phyloP scores from a whole-genome alignment of 768 basidiomycete genomes.

The Mycena belliarum region DNA sequence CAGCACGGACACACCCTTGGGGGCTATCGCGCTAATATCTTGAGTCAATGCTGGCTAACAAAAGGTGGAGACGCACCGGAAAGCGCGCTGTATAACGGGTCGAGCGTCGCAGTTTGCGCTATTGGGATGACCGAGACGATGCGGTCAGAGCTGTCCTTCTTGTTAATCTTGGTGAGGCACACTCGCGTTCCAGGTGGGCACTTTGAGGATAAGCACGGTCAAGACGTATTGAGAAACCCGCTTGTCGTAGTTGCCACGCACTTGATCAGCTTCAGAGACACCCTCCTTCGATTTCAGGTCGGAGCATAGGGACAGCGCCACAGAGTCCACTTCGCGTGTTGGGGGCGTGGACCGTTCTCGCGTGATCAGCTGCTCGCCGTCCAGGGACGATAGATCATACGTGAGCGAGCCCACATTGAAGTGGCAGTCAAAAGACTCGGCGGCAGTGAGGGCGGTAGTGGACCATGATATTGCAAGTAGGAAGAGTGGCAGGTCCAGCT shows the following conservation, averaged over 20 bases:
- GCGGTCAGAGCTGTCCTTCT: conserved; percentile 53
- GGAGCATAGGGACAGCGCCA: conserved; percentile 69
- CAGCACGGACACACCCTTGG: conserved; percentile 54
- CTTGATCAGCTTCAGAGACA: conserved; percentile 65
- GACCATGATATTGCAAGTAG: conserved; percentile 11
- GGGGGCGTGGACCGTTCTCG: conserved; percentile 64
- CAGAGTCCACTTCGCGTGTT: conserved; percentile 55
- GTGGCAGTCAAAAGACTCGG: conserved; percentile 49
- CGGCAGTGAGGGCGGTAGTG: not conserved
- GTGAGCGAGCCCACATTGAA: conserved; percentile 39
- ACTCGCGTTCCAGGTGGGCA: conserved; percentile 70
- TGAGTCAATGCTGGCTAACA: conserved; percentile 12
- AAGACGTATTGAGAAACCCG: conserved; percentile 1
- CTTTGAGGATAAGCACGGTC: conserved; percentile 36
- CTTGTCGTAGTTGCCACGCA: conserved; percentile 32
- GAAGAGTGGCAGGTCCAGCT: conserved; percentile 9
- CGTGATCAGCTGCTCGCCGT: conserved; percentile 50
- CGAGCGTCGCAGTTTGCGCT: conserved; percentile 42
- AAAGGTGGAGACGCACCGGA: conserved; percentile 37
- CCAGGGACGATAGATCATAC: conserved; percentile 63
- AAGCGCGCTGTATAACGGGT: conserved; percentile 33
- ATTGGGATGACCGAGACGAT: conserved; percentile 78
- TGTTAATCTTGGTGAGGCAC: conserved; percentile 71
- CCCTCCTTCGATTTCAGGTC: conserved; percentile 51
- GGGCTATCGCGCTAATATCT: conserved; percentile 36